Conservation (phyloP, 192 early-diverging fungal genomes). For the Coemansia sp. region DNA sequence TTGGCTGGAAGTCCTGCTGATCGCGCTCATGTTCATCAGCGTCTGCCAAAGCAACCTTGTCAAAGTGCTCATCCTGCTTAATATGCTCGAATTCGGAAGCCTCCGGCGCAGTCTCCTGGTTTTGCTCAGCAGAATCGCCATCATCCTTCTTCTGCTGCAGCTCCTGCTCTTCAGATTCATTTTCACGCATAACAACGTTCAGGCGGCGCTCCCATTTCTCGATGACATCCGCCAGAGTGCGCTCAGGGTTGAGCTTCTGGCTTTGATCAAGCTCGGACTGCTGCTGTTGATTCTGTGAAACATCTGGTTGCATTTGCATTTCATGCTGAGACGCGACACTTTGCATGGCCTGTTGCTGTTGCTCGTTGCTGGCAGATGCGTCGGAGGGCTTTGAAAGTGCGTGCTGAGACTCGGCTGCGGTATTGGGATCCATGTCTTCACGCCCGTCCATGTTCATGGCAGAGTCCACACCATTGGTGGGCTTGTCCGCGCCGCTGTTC, state of each 20-base stretch:
- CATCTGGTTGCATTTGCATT: conserved; percentile 14
- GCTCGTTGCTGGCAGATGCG: conserved; percentile 31
- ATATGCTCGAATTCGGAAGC: conserved; percentile 57
- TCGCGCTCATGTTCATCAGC: conserved; percentile 62
- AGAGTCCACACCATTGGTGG: conserved; percentile 56
- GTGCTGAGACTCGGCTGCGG: conserved; percentile 36
- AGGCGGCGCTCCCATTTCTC: conserved; percentile 91
- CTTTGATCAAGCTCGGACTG: conserved; percentile 27
- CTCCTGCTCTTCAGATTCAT: conserved; percentile 49
- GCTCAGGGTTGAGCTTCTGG: conserved; percentile 66
- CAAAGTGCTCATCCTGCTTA: conserved; percentile 71
- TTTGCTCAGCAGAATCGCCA: conserved; percentile 41
- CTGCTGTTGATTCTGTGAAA: conserved; percentile 9
- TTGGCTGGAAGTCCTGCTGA: conserved; percentile 56
- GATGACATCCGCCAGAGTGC: conserved; percentile 88
- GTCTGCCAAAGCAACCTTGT: conserved; percentile 61
- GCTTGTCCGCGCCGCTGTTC: conserved; percentile 57
- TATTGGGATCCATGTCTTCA: conserved; percentile 41
- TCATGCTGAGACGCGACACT: conserved; percentile 23
- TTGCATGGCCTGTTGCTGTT: conserved; percentile 14
- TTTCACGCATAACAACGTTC: conserved; percentile 65
- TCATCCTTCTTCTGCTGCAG: conserved; percentile 45
- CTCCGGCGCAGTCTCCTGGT: conserved; percentile 20
- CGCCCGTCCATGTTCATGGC: conserved; percentile 59
- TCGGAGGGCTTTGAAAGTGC: conserved; percentile 32